Base-by-base conservation (phyloP, 306 rosid species). In the Trifolium repens region DNA sequence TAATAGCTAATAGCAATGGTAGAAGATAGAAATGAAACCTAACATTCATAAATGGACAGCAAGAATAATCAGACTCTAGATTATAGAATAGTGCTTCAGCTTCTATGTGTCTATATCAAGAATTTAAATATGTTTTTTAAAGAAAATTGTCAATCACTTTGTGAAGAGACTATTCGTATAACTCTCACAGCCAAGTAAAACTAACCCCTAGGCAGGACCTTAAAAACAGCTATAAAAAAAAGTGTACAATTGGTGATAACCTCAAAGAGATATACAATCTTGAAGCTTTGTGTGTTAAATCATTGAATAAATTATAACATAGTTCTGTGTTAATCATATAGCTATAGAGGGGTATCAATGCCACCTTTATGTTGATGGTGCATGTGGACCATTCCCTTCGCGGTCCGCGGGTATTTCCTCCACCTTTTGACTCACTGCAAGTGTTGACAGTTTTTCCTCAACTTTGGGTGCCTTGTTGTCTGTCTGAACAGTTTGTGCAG, bases 251-350 rank as follows among this genome's bases (percentile, higher is more conserved):
- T 32, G 60, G 65, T 43, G 79, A 24, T 65, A 47, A 46, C 44
- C 73, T 77, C 47, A 4, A 67, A 74, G 47, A 27, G 70, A 49
- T 78, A 17, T 59, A 79, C 73, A 77, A 57, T 37, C 64, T 57
- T 67, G 54, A 55, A 64, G 77, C 81, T 72, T 49, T 1, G 35
- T 1, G 35, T 35, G 44, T 53, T 26, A 30, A 77, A 69, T 43
- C 62, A 73, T 35, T 49, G 16, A 71, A 71, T 71, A 79, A 86
- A 70, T 71, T 79, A 78, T 73, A 67, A 84, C 73, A 49, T 39
- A 67, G 35, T 74, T 74, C 12, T 62, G 49, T 49, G 78, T 42
- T 62, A 78, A 75, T 79, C 79, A 63, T 35, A 66, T 35, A 61
- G 52, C 57, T 77, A 54, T 22, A 35, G 9, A 44, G 69, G 77